phyloP scores from a whole-genome alignment of 345 rosid species.

The Lumnitzera racemosa region DNA sequence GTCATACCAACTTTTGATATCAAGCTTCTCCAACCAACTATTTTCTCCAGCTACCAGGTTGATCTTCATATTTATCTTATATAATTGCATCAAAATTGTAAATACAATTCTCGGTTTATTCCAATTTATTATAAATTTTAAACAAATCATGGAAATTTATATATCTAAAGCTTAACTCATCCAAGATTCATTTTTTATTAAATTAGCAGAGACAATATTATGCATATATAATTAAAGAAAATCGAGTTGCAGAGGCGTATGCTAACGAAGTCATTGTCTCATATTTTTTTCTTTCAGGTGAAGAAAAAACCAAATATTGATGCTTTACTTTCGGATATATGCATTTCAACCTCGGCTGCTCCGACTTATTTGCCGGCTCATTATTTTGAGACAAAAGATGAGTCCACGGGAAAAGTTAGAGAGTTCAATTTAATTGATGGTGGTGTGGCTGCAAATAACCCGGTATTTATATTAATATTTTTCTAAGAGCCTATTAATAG shows the following conservation, averaged over 20 bases:
- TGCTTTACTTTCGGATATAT: constrained; percentile 18
- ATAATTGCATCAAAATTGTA: no score
- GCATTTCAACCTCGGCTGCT: constrained; percentile 21
- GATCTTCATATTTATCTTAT: neutral
- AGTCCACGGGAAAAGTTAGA: constrained; percentile 5
- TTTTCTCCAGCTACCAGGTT: constrained; percentile 26
- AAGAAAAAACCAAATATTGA: constrained; percentile 6
- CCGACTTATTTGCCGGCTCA: constrained; percentile 30
- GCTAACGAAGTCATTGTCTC: neutral
- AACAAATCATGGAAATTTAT: no score
- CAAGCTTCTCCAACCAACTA: constrained; percentile 22
- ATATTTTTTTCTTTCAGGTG: constrained; percentile 14
- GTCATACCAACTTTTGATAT: constrained; percentile 32
- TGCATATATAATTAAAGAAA: no score
- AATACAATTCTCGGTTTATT: no score
- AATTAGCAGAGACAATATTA: no score
- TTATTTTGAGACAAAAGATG: constrained; percentile 14
- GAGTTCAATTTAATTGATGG: constrained; percentile 33
- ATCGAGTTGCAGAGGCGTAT: no score
- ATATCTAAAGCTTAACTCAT: no score
- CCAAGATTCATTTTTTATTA: no score
- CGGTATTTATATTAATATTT: neutral
- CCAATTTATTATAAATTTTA: no score
- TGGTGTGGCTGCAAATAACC: constrained; percentile 36
- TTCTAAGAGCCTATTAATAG: neutral